Percentiles rank a stretch among this genome's conserved stretches.
These are phyloP conservation scores for Lasiosphaeriaceae sp. DNA, from an alignment of 495 filamentous ascomycete genomes.

Conservation along the genomic window DNA sequence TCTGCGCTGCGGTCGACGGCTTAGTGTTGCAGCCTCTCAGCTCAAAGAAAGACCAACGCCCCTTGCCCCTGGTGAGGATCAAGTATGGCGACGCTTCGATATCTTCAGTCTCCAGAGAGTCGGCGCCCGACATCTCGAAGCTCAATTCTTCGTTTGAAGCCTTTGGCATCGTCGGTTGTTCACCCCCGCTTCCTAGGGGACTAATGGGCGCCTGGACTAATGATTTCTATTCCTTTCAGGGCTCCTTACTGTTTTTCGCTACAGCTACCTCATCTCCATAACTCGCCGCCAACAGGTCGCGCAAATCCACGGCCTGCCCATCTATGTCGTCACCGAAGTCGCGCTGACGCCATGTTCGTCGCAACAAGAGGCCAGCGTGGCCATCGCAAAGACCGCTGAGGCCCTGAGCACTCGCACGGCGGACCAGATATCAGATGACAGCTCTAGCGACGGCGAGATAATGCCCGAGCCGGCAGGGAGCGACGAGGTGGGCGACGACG, in stretches of 20 bases:
- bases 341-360: constrained; percentile 82
- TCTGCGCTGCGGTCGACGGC: constrained; percentile 83
- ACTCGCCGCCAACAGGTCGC: constrained; percentile 83
- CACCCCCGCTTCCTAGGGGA: background rate
- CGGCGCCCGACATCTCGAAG: constrained; percentile 27
- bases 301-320: constrained; percentile 70
- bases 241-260: constrained; percentile 64
- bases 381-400: constrained; percentile 61
- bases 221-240: constrained; percentile 42
- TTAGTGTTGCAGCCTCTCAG: constrained; percentile 72
- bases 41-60: constrained; percentile 45
- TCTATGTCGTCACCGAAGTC: constrained; percentile 83
- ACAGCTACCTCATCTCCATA: constrained; percentile 79
- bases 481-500: constrained; percentile 27
- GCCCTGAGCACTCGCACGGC: constrained; percentile 35
- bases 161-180: constrained; percentile 79
- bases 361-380: constrained; percentile 63
- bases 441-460: constrained; percentile 29
- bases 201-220: background rate
- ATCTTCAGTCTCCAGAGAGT: constrained; percentile 32
- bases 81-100: constrained; percentile 67
- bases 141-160: constrained; percentile 59
- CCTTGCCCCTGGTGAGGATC: constrained; percentile 54
- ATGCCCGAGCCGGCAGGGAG: constrained; percentile 21
- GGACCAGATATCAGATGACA: constrained; percentile 33